Evolutionary conservation across 208 protist species (phyloP), one percentile per base, ranked within the genome.

Genomic region (Crithidia brevicula): DNA sequence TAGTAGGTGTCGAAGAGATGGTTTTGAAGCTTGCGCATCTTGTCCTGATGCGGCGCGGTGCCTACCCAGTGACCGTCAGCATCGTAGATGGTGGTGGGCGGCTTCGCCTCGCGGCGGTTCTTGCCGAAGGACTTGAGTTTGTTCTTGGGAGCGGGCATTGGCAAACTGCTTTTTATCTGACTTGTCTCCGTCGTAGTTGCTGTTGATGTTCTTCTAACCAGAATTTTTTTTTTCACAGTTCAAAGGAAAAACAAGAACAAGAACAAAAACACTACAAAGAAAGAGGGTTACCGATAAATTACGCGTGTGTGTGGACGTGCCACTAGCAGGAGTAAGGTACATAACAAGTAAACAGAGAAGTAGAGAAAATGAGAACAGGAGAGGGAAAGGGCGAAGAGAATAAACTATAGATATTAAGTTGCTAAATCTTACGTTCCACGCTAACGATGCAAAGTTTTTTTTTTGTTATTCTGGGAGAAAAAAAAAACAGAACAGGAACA

Each of bases 101-200:
- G 51, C 18, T 77, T 60, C 25, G 52, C 47, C 68, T 88, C 86
- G 20, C 81, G 82, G 15, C 82, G 67, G 63, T 91, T 79, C 56
- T 92, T 92, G 40, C 84, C 82, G 33, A 92, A 87, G 10, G 77
- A 72, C 63, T 91, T 91, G 3, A 92, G 76, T 52, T 91, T 91
- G 53, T 74, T 80, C 20, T 77, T 74, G 15, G 75, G 56, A 38
- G 79, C 49, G 2, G 79, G 74, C 79, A 80, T 79, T 46, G 10
- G 27, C 6, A 34, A 30, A 28, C 5, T 52, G 8, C 15, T 46
- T 45, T 40, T 51, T 23, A n/a, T n/a, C n/a, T n/a, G n/a, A n/a
- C n/a, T n/a, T n/a, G n/a, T n/a, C n/a, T n/a, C n/a, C n/a, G n/a
- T n/a, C n/a, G n/a, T 45, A 43, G 49, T 50, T 34, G 36, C 38